These are phyloP conservation scores for Pleurotus tuoliensis DNA, from an alignment of 768 basidiomycete genomes.

Conservation along the genomic window DNA sequence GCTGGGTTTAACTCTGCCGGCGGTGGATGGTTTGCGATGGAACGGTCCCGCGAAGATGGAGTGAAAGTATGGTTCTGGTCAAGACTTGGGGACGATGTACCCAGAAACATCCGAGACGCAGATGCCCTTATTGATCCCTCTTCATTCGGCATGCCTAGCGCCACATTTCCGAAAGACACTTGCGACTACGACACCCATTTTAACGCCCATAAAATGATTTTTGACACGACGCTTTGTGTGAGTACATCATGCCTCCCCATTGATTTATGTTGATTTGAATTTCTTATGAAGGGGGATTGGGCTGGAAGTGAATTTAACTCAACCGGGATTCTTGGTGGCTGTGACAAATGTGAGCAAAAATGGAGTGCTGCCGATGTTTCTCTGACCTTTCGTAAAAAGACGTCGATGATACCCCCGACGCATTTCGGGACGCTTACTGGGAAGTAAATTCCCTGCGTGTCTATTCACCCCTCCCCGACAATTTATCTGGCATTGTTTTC, in stretches of 20 bases:
- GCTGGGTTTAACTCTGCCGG: conserved; percentile 41
- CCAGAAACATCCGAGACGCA: conserved; percentile 31
- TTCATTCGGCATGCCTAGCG: conserved; percentile 45
- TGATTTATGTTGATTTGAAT: conserved; percentile 6
- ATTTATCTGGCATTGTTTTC: not conserved
- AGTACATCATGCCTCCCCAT: conserved; percentile 15
- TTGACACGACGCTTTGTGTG: conserved; percentile 63
- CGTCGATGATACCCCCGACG: conserved; percentile 55
- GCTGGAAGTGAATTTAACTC: conserved; percentile 26
- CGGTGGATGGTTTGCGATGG: conserved; percentile 62
- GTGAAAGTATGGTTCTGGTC: conserved; percentile 65
- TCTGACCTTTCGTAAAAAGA: conserved; percentile 23
- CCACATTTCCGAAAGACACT: conserved; percentile 38
- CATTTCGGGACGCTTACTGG: conserved; percentile 59
- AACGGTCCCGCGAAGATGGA: conserved; percentile 34
- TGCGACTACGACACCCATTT: conserved; percentile 56
- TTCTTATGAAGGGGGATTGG: conserved; percentile 44
- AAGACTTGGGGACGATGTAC: conserved; percentile 39
- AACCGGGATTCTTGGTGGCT: conserved; percentile 20
- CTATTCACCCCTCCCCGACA: not conserved
- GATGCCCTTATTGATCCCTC: conserved; percentile 15
- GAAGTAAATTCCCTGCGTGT: conserved; percentile 52
- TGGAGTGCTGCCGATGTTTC: not conserved
- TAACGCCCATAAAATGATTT: conserved; percentile 47
- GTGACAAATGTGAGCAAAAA: conserved; percentile 42